Evolutionary conservation across 306 rosid species (phyloP), one percentile per base, ranked within the genome.

Genomic region (Mimosa pudica): DNA sequence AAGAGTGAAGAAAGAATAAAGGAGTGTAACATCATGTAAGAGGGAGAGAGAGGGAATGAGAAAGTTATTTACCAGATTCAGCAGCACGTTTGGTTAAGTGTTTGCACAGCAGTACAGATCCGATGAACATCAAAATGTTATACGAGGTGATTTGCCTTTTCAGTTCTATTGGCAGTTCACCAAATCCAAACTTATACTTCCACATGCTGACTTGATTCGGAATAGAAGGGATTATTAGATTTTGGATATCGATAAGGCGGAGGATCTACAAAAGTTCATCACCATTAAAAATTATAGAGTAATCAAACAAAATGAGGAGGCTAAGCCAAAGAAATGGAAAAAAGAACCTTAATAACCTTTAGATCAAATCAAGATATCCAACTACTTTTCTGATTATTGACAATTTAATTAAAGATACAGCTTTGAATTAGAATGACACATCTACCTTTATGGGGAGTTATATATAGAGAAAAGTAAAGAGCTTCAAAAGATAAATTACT

Each of bases 101-200:
- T 46, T 80, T 80, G 33, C 4, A 14, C 20, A 83, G 32, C n/a
- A 57, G 47, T 24, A 35, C 4, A 41, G n/a, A n/a, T 42, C n/a
- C 5, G 4, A 82, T 75, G 41, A 86, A 86, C 91, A 66, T 88
- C 58, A 88, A 45, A 66, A 80, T 79, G 62, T 84, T 79, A 57
- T 51, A 82, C 52, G 16, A 69, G 32, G 60, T 8, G 0, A 84
- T 13, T 16, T 81, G 79, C 42, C 38, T 76, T 79, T 13, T 76
- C 45, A 81, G 1, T 42, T 69, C 52, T 24, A 0, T 2, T 2
- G 18, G 30, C 7, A 79, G 1, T 13, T 71, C 48, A 0, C 52
- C 12, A 47, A 86, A 88, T 4, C 74, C 49, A 32, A 11, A 86
- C 36, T 74, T 88, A 3, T 49, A 2, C 47, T 32, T 79, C 89